These are phyloP conservation scores for Parachlorella kessleri DNA, from an alignment of 139 green algal species.

Conservation along the genomic window DNA sequence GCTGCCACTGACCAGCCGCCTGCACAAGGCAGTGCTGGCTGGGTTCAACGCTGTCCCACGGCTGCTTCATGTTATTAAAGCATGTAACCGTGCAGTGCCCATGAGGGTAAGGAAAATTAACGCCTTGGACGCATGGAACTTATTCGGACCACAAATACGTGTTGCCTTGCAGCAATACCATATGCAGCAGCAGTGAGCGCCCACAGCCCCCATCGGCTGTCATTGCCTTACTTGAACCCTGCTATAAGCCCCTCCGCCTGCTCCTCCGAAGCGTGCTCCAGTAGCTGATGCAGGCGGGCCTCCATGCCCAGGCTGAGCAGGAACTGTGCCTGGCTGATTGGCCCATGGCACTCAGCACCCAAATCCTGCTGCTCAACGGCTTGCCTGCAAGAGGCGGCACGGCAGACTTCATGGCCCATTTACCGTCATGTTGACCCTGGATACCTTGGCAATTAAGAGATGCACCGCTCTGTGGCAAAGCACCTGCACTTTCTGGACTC, in stretches of 20 bases:
- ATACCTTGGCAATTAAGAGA: too few species aligned
- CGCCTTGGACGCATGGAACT: neutral
- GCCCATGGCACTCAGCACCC: constrained; percentile 56
- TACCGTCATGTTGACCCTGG: too few species aligned
- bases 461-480: too few species aligned
- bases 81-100: neutral
- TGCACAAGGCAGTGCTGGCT: too few species aligned
- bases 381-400: constrained; percentile 23
- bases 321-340: constrained; percentile 75
- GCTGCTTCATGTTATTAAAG: too few species aligned
- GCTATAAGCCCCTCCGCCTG: constrained; percentile 37
- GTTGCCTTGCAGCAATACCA: too few species aligned
- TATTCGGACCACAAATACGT: too few species aligned
- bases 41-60: too few species aligned
- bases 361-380: constrained; percentile 35
- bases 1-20: constrained; percentile 30
- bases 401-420: too few species aligned
- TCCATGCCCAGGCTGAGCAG: constrained; percentile 78
- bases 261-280: constrained; percentile 18
- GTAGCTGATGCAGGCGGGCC: constrained; percentile 55
- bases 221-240: constrained; percentile 29
- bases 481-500: too few species aligned
- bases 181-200: too few species aligned
- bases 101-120: neutral
- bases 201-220: too few species aligned